Percentiles rank a stretch among this genome's conserved stretches.
These are phyloP conservation scores for Cyphellophora attinorum DNA, from an alignment of 2,329 filamentous ascomycete genomes.

Conservation along the genomic window DNA sequence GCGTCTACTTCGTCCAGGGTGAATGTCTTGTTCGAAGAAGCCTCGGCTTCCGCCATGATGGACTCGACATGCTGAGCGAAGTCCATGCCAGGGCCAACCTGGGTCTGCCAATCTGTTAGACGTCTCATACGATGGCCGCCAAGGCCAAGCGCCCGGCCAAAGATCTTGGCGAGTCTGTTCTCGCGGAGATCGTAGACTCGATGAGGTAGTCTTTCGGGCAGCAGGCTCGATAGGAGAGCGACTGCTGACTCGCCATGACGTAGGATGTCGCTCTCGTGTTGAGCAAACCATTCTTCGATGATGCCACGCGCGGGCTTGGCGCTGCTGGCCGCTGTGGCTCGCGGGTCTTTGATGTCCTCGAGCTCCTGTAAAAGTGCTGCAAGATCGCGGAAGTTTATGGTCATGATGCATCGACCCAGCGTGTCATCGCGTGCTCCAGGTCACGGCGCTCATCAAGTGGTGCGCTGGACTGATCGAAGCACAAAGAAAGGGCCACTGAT, in stretches of 20 bases:
- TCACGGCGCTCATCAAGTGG: too few relatives aligned
- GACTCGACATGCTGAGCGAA: conserved; percentile 62
- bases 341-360: conserved; percentile 34
- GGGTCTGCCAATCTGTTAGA: conserved; percentile 53
- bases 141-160: conserved; percentile 58
- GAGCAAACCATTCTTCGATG: conserved; percentile 59
- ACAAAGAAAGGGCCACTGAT: too few relatives aligned
- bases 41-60: conserved; percentile 52
- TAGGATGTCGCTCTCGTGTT: conserved; percentile 51
- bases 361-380: conserved; percentile 65
- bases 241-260: conserved; percentile 46
- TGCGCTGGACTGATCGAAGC: too few relatives aligned
- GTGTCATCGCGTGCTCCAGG: too few relatives aligned
- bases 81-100: conserved; percentile 56
- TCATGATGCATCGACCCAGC: too few relatives aligned
- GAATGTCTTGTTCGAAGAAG: conserved; percentile 35
- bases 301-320: conserved; percentile 33
- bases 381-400: conserved; percentile 54
- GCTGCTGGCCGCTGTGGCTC: conserved; percentile 19
- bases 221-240: conserved; percentile 63
- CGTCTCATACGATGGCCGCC: conserved; percentile 51
- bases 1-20: conserved; percentile 65
- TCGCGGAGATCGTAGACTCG: conserved; percentile 65
- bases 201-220: conserved; percentile 68
- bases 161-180: conserved; percentile 51